phyloP scores from a whole-genome alignment of 179 eudicot species.

The Drosera spatulata region DNA sequence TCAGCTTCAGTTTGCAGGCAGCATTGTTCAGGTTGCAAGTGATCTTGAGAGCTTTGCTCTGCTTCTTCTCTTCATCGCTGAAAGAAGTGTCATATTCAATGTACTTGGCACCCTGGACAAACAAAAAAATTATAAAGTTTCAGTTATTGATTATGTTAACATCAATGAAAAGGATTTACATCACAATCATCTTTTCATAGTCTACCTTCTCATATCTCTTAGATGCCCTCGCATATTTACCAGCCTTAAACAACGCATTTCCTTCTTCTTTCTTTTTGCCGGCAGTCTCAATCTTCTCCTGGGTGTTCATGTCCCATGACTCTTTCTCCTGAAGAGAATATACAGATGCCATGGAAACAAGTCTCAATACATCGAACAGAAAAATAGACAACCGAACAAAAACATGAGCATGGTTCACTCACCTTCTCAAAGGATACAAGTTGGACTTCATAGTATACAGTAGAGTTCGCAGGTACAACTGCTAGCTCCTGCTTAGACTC shows the following conservation, averaged over 20 bases:
- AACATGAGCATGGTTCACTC: not conserved
- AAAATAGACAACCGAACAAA: not conserved
- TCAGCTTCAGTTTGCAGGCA: conserved; percentile 77
- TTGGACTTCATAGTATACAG: conserved; percentile 31
- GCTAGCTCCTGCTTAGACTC: conserved; percentile 35
- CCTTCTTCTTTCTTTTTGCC: conserved; percentile 38
- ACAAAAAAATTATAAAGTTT: not conserved
- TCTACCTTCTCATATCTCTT: conserved; percentile 31
- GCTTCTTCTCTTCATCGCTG: conserved; percentile 73
- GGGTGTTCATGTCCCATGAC: conserved; percentile 23
- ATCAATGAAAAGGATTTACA: too few relatives aligned
- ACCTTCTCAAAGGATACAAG: conserved; percentile 73
- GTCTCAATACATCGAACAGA: not conserved
- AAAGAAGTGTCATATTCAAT: conserved; percentile 66
- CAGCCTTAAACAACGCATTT: conserved; percentile 25
- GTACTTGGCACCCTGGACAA: conserved; percentile 58
- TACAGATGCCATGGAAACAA: not conserved
- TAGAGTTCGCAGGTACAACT: conserved; percentile 26
- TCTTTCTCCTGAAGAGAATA: conserved; percentile 25
- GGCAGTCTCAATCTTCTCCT: conserved; percentile 35
- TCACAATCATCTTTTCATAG: not conserved
- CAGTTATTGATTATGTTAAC: too few relatives aligned
- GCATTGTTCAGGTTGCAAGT: conserved; percentile 85
- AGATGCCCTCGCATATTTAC: conserved; percentile 26
- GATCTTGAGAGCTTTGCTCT: conserved; percentile 48